Percentiles rank a stretch among this genome's conserved stretches.
Conservation (phyloP, 352 stramenopile genomes). For the Globisporangium ultimum region DNA sequence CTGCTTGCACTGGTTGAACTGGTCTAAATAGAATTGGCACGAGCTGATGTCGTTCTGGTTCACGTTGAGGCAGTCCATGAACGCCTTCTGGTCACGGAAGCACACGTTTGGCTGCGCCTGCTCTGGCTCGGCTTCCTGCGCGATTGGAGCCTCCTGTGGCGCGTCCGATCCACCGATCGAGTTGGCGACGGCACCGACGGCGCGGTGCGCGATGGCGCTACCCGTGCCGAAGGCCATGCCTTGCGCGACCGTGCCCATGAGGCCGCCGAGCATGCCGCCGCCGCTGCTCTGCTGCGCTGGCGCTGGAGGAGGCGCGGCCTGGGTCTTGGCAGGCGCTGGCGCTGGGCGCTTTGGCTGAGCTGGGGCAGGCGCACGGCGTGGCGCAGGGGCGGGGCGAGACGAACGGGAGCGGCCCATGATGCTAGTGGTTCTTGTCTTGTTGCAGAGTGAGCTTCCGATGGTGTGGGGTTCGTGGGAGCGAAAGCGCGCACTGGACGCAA, state of each 20-base stretch:
- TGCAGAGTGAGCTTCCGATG: conserved; percentile 27
- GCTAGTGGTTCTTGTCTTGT: conserved; percentile 17
- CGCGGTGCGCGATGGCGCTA: conserved; percentile 94
- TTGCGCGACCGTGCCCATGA: conserved; percentile 95
- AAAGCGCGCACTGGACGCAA: background rate
- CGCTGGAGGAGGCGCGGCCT: conserved; percentile 47
- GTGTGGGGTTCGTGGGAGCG: conserved; percentile 9
- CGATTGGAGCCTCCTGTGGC: conserved; percentile 24
- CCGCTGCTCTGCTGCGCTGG: conserved; percentile 46
- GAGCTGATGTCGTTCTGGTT: conserved; percentile 86
- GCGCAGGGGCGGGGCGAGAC: conserved; percentile 44
- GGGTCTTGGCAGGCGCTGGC: conserved; percentile 48
- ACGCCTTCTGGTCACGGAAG: conserved; percentile 71
- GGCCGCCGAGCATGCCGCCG: conserved; percentile 91
- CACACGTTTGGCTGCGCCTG: conserved; percentile 51
- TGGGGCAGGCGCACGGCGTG: conserved; percentile 33
- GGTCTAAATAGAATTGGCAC: conserved; percentile 88
- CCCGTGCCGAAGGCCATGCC: conserved; percentile 98
- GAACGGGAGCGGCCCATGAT: conserved; percentile 70
- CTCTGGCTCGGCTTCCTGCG: conserved; percentile 31
- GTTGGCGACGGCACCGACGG: conserved; percentile 70
- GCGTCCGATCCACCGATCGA: conserved; percentile 65
- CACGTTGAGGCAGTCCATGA: conserved; percentile 82
- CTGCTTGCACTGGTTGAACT: conserved; percentile 86
- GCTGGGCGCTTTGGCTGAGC: conserved; percentile 25